A percentile compares a stretch with the other conserved stretches of the same genome.
Evolutionary conservation across 2,329 filamentous ascomycete species (phyloP).

Genomic region (Setomelanomma holmii): DNA sequence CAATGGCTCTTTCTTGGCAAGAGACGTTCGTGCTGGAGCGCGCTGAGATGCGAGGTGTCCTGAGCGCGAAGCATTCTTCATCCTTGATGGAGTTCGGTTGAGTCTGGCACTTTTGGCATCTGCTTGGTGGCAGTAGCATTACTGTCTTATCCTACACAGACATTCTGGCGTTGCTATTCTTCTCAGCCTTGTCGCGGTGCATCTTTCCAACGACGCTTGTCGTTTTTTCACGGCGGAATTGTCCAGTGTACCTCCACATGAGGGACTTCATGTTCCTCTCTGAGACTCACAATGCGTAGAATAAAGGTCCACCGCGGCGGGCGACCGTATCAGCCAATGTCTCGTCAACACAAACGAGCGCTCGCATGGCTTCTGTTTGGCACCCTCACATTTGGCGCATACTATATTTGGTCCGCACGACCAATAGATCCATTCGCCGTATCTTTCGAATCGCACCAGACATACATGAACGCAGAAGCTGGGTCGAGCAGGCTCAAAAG

Average conservation of each 20-base stretch:
- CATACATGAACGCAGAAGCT: conserved; percentile 41
- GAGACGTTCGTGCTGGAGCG: background rate
- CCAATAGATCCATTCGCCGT: conserved; percentile 40
- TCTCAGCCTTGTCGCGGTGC: background rate
- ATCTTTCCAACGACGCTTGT: conserved; percentile 2
- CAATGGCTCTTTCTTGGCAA: conserved; percentile 22
- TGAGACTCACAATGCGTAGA: conserved; percentile 32
- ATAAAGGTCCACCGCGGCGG: conserved; percentile 35
- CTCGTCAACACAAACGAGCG: conserved; percentile 38
- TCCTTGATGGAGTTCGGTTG: conserved; percentile 8
- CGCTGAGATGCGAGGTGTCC: conserved; percentile 20
- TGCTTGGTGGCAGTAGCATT: background rate
- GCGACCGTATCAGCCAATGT: conserved; percentile 32
- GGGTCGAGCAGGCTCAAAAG: conserved; percentile 21
- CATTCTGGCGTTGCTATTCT: background rate
- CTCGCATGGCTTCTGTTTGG: conserved; percentile 33
- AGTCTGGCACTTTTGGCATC: background rate
- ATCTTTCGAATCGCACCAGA: conserved; percentile 35
- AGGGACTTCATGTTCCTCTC: background rate
- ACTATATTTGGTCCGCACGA: conserved; percentile 35
- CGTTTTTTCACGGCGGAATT: background rate
- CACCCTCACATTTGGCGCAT: conserved; percentile 31
- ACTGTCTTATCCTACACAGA: background rate
- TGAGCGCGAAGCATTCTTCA: conserved; percentile 6
- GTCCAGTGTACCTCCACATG: background rate